Base-by-base conservation (phyloP, 2,329 filamentous ascomycete genomes). In the Penicillium rolfsii region DNA sequence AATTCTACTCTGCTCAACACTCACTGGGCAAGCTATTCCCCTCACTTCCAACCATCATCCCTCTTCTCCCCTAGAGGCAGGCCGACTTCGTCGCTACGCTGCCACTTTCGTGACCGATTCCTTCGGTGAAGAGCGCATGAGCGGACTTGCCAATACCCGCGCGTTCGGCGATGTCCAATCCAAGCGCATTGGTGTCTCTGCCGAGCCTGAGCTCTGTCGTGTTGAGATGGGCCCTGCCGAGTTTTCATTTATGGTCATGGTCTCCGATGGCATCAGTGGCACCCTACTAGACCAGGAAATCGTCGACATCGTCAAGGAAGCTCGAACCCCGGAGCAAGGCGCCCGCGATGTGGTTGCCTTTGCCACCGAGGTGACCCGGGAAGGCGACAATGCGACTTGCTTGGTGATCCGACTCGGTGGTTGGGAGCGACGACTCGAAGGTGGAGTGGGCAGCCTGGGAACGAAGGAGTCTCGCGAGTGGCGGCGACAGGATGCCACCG, bases 71-170 rank as follows among this genome's bases (percentile, higher is more conserved):
- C 83, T 88, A 58, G 95, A 99, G 80, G 89, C 90, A 9, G 88
- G 87, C 45, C 87, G 95, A 7, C 84, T 99, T 26, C 89, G 93
- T 48, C 89, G 93, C 52, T 98, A 93, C 74, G 91, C 93, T 1
- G 87, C 90, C 33, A 89, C 89, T 2, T 94, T 98, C 74, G 89
- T 97, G 19, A 95, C 94, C 0, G 95, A 99, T 78, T 96, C 91
- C 36, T 99, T 99, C 75, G 95, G 95, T 72, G 95, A 99, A 79
- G 93, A 98, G 78, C 92, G 95, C 68, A 95, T 99, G 76, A 89
- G 89, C 14, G 94, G 95, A 0, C 84, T 99, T 0, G 95, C 95
- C 68, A 99, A 99, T 79, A 96, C 91, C 35, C 90, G 95, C 33
- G 85, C 95, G 4, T 98, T 99, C 74, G 95, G 95, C 28, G 95